phyloP scores from a whole-genome alignment of 2,329 filamentous ascomycete genomes.

The Fusarium falciforme region DNA sequence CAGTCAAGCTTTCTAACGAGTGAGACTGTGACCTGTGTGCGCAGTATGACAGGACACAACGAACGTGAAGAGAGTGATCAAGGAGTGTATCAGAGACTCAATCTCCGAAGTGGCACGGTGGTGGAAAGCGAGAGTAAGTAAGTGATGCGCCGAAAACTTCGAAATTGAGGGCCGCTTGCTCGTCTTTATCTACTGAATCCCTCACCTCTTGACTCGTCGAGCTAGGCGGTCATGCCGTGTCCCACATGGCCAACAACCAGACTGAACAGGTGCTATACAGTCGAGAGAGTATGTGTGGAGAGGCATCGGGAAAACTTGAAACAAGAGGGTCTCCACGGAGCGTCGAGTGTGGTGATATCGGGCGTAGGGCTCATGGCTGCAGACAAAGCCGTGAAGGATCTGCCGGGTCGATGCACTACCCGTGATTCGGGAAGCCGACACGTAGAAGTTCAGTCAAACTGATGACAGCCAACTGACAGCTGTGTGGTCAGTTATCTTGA shows the following conservation, averaged over 20 bases:
- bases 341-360: background rate
- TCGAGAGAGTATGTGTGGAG: background rate
- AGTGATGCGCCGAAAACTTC: constrained; percentile 9
- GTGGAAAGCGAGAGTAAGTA: constrained; percentile 11
- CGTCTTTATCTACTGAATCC: constrained; percentile 10
- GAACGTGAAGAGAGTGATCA: constrained; percentile 27
- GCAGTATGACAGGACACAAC: constrained; percentile 30
- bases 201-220: background rate
- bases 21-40: constrained; percentile 20
- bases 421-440: background rate
- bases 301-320: constrained; percentile 14
- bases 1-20: constrained; percentile 16
- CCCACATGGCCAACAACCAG: background rate
- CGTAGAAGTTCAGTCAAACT: background rate
- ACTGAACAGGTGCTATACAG: background rate
- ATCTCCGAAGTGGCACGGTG: constrained; percentile 27
- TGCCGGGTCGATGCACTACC: background rate
- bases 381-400: background rate
- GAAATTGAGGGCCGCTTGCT: background rate
- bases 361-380: constrained; percentile 1
- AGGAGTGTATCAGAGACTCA: constrained; percentile 23
- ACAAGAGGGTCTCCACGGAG: constrained; percentile 1
- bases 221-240: background rate
- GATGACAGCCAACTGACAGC: background rate
- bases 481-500: constrained; percentile 7